These are phyloP conservation scores for Aureobasidium zeae DNA, from an alignment of 2,329 filamentous ascomycete species.

Conservation along the genomic window DNA sequence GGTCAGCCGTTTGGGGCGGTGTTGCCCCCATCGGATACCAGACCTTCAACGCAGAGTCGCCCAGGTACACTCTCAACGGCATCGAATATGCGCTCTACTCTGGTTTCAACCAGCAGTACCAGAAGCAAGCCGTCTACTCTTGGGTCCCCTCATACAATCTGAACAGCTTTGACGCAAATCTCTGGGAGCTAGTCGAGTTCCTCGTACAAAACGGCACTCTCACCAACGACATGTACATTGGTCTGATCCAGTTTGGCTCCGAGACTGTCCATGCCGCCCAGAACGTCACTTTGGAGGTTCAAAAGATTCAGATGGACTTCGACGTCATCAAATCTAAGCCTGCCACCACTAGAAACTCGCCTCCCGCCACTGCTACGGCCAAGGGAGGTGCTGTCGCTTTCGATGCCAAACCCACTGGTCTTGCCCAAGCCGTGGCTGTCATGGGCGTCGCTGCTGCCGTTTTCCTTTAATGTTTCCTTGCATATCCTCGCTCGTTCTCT, in stretches of 20 bases:
- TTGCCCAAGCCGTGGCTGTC: constrained; percentile 7
- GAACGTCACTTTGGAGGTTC: constrained; percentile 13
- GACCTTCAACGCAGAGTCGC: constrained; percentile 4
- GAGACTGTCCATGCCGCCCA: constrained; percentile 14
- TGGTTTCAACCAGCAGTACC: constrained; percentile 12
- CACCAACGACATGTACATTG: constrained; percentile 10
- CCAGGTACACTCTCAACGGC: constrained; percentile 7
- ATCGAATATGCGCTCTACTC: constrained; percentile 9
- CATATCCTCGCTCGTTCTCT: background rate
- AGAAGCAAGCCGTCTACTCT: constrained; percentile 15
- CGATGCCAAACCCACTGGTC: constrained; percentile 1
- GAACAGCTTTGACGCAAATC: background rate
- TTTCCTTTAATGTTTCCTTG: constrained; percentile 11
- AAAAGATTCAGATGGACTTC: constrained; percentile 12
- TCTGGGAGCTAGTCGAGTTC: constrained; percentile 8
- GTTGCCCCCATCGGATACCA: constrained; percentile 15
- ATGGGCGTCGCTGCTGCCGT: constrained; percentile 13
- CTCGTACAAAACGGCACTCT: constrained; percentile 4
- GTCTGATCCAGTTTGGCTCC: constrained; percentile 12
- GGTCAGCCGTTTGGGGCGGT: constrained; percentile 14
- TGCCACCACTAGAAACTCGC: constrained; percentile 7
- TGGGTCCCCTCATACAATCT: constrained; percentile 12
- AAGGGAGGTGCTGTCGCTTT: constrained; percentile 8
- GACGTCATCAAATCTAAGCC: constrained; percentile 4
- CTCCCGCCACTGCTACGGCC: constrained; percentile 7